Percentiles rank a stretch among this genome's conserved stretches.
Evolutionary conservation across 306 rosid genomes (phyloP).

Genomic region (Prunus fruticosa): DNA sequence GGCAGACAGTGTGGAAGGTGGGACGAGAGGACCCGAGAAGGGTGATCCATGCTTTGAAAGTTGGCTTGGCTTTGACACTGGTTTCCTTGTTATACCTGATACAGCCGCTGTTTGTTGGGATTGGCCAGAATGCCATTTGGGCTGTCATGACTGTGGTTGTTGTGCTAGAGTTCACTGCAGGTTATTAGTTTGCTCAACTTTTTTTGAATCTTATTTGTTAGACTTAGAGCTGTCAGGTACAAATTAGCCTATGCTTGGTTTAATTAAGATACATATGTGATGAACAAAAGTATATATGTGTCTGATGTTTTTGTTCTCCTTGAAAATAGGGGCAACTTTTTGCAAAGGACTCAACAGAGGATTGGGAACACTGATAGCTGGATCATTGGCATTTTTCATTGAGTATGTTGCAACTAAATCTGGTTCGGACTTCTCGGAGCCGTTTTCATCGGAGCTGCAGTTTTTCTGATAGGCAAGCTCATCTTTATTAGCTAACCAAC

Average conservation of each 20-base stretch:
- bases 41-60: slow-evolving; percentile 76
- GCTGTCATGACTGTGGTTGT: slow-evolving; percentile 98
- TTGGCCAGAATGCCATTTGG: slow-evolving; percentile 85
- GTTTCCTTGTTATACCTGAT: slow-evolving; percentile 71
- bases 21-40: slow-evolving; percentile 90
- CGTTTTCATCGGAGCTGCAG: slow-evolving; percentile 69
- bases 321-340: slow-evolving; percentile 74
- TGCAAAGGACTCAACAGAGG: slow-evolving; percentile 99
- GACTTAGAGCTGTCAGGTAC: too few species aligned
- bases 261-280: background rate
- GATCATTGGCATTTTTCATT: slow-evolving; percentile 68
- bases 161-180: slow-evolving; percentile 94
- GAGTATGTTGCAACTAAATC: slow-evolving; percentile 49
- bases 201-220: background rate
- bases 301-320: background rate
- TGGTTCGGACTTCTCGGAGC: slow-evolving; percentile 49
- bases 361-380: slow-evolving; percentile 82
- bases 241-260: background rate
- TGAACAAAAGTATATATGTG: background rate
- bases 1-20: slow-evolving; percentile 58
- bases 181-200: slow-evolving; percentile 19
- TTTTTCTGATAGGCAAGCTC: slow-evolving; percentile 66
- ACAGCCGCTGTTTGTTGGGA: slow-evolving; percentile 59
- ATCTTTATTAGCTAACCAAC: background rate
- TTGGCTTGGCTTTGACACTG: slow-evolving; percentile 69